A percentile compares a stretch with the other conserved stretches of the same genome.
Evolutionary conservation across 2,329 filamentous ascomycete genomes (phyloP).

Genomic region (Pseudogymnoascus sp.): DNA sequence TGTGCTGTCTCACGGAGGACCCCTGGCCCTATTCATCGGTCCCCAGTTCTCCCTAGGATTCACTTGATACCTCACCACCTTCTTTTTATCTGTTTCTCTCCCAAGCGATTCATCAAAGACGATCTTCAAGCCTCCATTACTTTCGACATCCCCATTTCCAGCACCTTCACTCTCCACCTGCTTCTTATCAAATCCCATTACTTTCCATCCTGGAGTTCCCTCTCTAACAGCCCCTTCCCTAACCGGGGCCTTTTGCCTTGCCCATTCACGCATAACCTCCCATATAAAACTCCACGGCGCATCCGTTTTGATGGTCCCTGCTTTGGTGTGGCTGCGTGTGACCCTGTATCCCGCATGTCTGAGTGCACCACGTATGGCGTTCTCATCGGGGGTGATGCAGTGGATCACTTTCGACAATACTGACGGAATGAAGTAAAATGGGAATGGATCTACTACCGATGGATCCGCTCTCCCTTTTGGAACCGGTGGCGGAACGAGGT

Average conservation of each 20-base stretch:
- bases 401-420: constrained; percentile 68
- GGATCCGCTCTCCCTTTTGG: constrained; percentile 38
- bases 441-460: constrained; percentile 61
- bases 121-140: constrained; percentile 34
- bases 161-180: constrained; percentile 13
- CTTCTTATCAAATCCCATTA: constrained; percentile 43
- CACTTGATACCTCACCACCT: constrained; percentile 75
- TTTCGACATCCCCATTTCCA: constrained; percentile 20
- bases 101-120: constrained; percentile 77
- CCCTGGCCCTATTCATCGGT: constrained; percentile 39
- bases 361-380: constrained; percentile 72
- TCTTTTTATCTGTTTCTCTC: constrained; percentile 55
- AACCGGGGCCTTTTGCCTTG: constrained; percentile 68
- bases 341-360: constrained; percentile 71
- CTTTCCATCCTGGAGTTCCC: constrained; percentile 60
- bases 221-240: constrained; percentile 63
- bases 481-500: constrained; percentile 17
- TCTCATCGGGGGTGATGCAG: constrained; percentile 69
- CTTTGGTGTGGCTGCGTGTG: constrained; percentile 79
- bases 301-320: constrained; percentile 87
- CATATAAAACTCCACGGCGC: constrained; percentile 85
- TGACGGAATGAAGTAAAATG: constrained; percentile 80
- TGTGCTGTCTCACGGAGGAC: constrained; percentile 9
- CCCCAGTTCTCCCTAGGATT: constrained; percentile 95
- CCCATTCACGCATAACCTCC: constrained; percentile 91